Conservation (phyloP, 805 yeast genomes). For the Lipomyces starkeyi region DNA sequence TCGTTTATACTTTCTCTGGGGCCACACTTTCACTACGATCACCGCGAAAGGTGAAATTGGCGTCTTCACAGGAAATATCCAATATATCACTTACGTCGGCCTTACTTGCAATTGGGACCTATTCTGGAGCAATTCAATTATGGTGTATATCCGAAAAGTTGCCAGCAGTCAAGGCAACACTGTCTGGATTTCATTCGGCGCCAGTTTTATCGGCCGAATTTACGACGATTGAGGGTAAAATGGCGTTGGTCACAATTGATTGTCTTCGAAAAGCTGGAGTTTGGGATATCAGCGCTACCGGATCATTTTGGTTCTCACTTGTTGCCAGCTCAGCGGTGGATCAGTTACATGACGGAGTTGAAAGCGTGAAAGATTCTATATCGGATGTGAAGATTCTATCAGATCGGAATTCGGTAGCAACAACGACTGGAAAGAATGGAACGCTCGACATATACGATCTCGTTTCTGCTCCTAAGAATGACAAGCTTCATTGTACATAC, state of each 20-base stretch:
- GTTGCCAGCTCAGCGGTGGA: not conserved
- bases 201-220: constrained; percentile 28
- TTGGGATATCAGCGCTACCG: constrained; percentile 18
- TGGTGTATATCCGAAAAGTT: constrained; percentile 8
- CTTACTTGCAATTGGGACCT: constrained; percentile 24
- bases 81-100: constrained; percentile 9
- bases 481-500: constrained; percentile 9
- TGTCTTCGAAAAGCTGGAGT: constrained; percentile 31
- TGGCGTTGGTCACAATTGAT: constrained; percentile 24
- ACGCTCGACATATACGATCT: constrained; percentile 26
- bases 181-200: constrained; percentile 16
- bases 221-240: constrained; percentile 34
- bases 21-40: constrained; percentile 1
- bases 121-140: constrained; percentile 18
- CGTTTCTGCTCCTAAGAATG: not conserved
- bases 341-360: constrained; percentile 3
- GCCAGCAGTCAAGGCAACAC: constrained; percentile 5
- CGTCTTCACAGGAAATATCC: constrained; percentile 17
- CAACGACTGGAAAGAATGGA: constrained; percentile 21
- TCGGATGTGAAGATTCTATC: constrained; percentile 20
- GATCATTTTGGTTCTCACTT: not conserved
- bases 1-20: constrained; percentile 12
- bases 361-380: constrained; percentile 17
- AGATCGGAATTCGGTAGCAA: constrained; percentile 13
- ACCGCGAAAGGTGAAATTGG: constrained; percentile 8